Evolutionary conservation across 495 filamentous ascomycete species (phyloP).

Genomic region (Echria macrotheca): DNA sequence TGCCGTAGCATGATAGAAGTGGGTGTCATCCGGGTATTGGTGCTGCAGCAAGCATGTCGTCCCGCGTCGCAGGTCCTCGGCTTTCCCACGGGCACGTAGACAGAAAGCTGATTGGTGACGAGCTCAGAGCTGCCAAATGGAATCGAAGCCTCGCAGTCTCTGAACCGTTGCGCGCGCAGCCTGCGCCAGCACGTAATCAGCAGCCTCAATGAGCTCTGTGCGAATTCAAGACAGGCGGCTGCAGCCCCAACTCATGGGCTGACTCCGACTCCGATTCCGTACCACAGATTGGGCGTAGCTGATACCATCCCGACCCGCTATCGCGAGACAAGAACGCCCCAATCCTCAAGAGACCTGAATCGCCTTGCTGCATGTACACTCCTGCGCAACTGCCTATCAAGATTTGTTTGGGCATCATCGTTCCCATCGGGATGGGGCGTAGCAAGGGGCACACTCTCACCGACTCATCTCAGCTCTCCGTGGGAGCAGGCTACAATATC

Average conservation of each 20-base stretch:
- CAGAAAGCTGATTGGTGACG: conserved; percentile 2
- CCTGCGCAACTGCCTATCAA: too few relatives aligned
- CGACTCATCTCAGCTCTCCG: too few relatives aligned
- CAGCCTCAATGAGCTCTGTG: background rate
- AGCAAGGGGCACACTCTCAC: too few relatives aligned
- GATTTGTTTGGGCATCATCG: too few relatives aligned
- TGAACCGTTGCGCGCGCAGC: conserved; percentile 4
- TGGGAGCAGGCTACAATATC: too few relatives aligned
- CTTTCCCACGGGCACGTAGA: conserved; percentile 1
- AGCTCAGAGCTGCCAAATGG: conserved; percentile 4
- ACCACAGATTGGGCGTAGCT: conserved; percentile 13
- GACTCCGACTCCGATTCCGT: too few relatives aligned
- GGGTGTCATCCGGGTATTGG: conserved; percentile 9
- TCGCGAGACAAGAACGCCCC: conserved; percentile 13
- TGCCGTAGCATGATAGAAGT: background rate
- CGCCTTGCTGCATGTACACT: too few relatives aligned
- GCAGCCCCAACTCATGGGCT: background rate
- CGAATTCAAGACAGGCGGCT: conserved; percentile 5
- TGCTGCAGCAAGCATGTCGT: conserved; percentile 4
- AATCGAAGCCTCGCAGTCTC: background rate
- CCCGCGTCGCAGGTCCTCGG: conserved; percentile 9
- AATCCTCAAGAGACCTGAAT: too few relatives aligned
- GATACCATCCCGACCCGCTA: conserved; percentile 21
- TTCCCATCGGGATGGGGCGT: too few relatives aligned
- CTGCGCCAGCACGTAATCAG: conserved; percentile 14